Base-by-base conservation (phyloP, 23 red algal species). In the Gracilariopsis chorda region DNA sequence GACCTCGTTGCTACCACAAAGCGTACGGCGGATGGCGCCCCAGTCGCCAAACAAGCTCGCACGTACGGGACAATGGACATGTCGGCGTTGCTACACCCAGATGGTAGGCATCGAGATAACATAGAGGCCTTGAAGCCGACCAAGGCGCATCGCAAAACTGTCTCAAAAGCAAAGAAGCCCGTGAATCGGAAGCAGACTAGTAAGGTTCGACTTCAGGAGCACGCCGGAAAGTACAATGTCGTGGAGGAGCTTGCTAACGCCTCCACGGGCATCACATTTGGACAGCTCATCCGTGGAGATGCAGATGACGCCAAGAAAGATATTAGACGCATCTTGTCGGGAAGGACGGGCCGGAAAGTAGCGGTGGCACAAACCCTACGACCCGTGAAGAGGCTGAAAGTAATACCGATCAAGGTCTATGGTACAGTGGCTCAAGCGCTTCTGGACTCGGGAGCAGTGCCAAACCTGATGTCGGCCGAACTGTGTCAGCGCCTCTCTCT, bases 231-330 rank as follows among this genome's bases (percentile, higher is more conserved):
- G 59, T 69, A 85, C 45, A 70, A 85, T 59, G 1, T 85, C 12
- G 29, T 85, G 28, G 37, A 23, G 0, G 45, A 70, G 37, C 45
- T 85, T 1, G 9, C 7, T 2, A 29, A 2, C 3, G 59, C 56
- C 42, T 25, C 59, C 2, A 30, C 51, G 10, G 27, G 45, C 14
- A 23, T 85, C 2, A 52, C 11, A 14, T 55, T 85, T 45, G 20
- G 80, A 10, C 62, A 85, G 45, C 59, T 85, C 5, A 36, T 85
- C 3, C 80, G 80, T 28, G 59, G 80, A 2, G 80, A 85, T 42
- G 55, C 59, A 34, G 59, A 70, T 17, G 59, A 85, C 10, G 59
- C 59, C 2, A 70, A 0, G n/a, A 85, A 45, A 43, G 11, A 42
- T 0, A 24, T 52, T 14, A 53, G 14, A 24, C 43, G 72, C 19